phyloP scores from a whole-genome alignment of 257 asterid species.

The Nemophila menziesii region DNA sequence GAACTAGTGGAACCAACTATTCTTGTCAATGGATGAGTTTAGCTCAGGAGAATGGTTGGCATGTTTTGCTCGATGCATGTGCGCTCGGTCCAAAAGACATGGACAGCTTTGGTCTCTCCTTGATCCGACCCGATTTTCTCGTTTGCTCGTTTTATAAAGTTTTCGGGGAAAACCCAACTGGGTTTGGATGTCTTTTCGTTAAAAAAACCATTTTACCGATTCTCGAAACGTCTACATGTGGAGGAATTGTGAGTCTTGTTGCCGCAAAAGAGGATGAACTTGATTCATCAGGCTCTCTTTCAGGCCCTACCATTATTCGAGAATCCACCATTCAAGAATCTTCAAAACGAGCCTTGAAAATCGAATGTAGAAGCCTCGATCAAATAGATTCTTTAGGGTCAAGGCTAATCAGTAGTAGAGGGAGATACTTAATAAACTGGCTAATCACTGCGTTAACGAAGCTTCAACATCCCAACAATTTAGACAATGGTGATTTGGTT shows the following conservation, averaged over 20 bases:
- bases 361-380: conserved; percentile 61
- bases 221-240: conserved; percentile 40
- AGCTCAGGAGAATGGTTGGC: conserved; percentile 93
- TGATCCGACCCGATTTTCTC: too few species aligned
- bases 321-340: conserved; percentile 6
- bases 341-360: conserved; percentile 7
- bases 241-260: conserved; percentile 52
- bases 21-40: conserved; percentile 90
- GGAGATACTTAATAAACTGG: conserved; percentile 81
- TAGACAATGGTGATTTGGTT: conserved; percentile 53
- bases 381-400: conserved; percentile 71
- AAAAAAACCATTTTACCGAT: conserved; percentile 44
- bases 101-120: conserved; percentile 80
- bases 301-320: background rate
- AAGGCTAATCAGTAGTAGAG: conserved; percentile 42
- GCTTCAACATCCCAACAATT: conserved; percentile 77
- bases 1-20: conserved; percentile 63
- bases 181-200: conserved; percentile 79
- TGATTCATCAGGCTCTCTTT: too few species aligned
- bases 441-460: conserved; percentile 54
- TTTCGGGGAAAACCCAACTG: conserved; percentile 84
- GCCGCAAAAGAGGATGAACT: conserved; percentile 25
- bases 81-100: too few species aligned
- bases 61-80: conserved; percentile 80
- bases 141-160: too few species aligned